A percentile compares a stretch with the other conserved stretches of the same genome.
phyloP scores from a whole-genome alignment of 352 stramenopile genomes.

The Pythium vanterpoolii region DNA sequence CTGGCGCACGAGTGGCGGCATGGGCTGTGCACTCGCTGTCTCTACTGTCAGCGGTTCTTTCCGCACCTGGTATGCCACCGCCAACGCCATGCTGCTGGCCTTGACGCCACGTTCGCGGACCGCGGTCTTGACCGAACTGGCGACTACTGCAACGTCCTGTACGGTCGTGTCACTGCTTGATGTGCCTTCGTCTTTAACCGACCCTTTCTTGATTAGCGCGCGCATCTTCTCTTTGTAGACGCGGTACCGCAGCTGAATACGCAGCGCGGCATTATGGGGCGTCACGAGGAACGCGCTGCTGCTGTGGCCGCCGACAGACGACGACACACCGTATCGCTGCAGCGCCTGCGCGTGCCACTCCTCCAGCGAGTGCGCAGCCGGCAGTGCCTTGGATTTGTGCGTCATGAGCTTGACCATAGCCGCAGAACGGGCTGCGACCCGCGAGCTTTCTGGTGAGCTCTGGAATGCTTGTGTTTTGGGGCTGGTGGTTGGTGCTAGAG shows the following conservation, averaged over 20 bases:
- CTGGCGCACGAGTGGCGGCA: conserved; percentile 6
- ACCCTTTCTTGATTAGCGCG: conserved; percentile 51
- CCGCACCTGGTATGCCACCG: conserved; percentile 38
- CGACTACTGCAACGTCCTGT: conserved; percentile 17
- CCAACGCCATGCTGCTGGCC: conserved; percentile 61
- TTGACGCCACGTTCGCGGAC: conserved; percentile 33
- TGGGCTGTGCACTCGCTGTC: background rate
- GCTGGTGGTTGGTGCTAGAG: conserved; percentile 16
- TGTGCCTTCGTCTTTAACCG: conserved; percentile 29
- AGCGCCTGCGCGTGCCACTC: conserved; percentile 36
- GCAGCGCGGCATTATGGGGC: conserved; percentile 41
- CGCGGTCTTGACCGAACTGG: conserved; percentile 23
- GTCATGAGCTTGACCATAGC: conserved; percentile 37
- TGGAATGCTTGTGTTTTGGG: background rate
- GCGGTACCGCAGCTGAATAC: conserved; percentile 74
- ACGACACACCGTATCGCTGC: conserved; percentile 23
- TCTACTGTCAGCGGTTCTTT: conserved; percentile 12
- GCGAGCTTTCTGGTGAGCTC: too few species aligned
- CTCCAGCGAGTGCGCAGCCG: conserved; percentile 33
- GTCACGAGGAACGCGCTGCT: conserved; percentile 33
- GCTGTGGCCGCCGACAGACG: background rate
- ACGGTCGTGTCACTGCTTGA: conserved; percentile 5
- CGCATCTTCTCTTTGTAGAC: conserved; percentile 70
- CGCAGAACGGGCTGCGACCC: background rate
- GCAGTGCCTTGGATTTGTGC: conserved; percentile 39